Evolutionary conservation across 306 rosid species (phyloP), one percentile per base, ranked within the genome.

Genomic region (Fagus sylvatica): DNA sequence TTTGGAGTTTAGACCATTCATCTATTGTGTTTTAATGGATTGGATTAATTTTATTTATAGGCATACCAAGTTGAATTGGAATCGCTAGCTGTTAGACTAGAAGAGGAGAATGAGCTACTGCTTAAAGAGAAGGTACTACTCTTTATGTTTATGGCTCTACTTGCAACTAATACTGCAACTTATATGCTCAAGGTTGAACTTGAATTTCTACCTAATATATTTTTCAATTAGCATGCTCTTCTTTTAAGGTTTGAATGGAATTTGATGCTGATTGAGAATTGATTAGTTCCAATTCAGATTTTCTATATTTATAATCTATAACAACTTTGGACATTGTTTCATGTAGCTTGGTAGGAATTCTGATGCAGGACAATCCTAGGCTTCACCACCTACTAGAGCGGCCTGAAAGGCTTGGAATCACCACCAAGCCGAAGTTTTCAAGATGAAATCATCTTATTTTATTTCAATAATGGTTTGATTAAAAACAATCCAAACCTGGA

Each of bases 41-140:
- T 34, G 33, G 30, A 7, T 53, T 72, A 36, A 41, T 73, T 57
- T 34, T 41, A 49, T 73, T 69, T 87, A 67, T 76, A 92, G 98
- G 99, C 99, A 41, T 91, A 95, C 73, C 97, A 95, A 83, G 91
- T 82, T 33, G 99, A 95, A 76, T 82, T 95, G 83, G 99, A 95
- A 83, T 74, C 96, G 0, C 78, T 95, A 82, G 92, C 90, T 1
- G 89, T 90, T 77, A 89, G 76, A 42, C 87, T 95, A 51, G 93
- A 91, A 89, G 97, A 91, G 80, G 98, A 95, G 84, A 87, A 91
- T 66, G 93, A 87, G 79, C 85, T 7, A 84, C 85, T 95, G 60
- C 53, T 89, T 87, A 89, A 87, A 85, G 98, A 95, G 82, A 89
- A 91, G 99, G 98, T 93, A 84, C 32, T 73, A 6, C 51, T 12